Evolutionary conservation across 345 rosid species (phyloP).

Genomic region (Citrus inodora): DNA sequence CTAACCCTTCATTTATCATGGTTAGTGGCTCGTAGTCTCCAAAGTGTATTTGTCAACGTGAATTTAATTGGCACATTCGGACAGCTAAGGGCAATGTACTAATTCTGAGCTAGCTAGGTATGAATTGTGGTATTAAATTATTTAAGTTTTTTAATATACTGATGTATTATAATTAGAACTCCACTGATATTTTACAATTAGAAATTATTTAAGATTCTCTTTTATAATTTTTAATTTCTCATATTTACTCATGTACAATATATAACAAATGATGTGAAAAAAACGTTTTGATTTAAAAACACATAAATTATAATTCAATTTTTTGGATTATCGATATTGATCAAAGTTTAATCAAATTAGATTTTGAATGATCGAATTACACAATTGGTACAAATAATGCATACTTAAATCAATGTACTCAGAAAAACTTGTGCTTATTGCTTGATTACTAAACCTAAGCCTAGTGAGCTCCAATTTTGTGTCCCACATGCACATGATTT

Average conservation of each 20-base stretch:
- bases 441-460: no score
- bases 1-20: not conserved
- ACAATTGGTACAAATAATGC: not conserved
- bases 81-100: not conserved
- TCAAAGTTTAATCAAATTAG: not conserved
- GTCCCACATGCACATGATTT: not conserved
- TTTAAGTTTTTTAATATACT: no score
- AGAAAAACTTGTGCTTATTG: not conserved
- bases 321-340: no score
- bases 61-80: not conserved
- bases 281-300: no score
- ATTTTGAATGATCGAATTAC: not conserved
- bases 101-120: not conserved
- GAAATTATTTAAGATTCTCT: accelerated
- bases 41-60: not conserved
- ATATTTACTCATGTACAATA: no score
- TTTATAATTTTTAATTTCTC: no score
- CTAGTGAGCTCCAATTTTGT: not conserved
- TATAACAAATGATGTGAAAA: no score
- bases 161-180: accelerated
- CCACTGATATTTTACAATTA: accelerated
- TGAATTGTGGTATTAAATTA: not conserved
- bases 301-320: not conserved
- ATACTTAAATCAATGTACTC: not conserved
- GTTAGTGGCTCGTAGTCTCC: not conserved